Conservation (phyloP, 2,329 filamentous ascomycete genomes). For the Parasarocladium wereldwijsianum region DNA sequence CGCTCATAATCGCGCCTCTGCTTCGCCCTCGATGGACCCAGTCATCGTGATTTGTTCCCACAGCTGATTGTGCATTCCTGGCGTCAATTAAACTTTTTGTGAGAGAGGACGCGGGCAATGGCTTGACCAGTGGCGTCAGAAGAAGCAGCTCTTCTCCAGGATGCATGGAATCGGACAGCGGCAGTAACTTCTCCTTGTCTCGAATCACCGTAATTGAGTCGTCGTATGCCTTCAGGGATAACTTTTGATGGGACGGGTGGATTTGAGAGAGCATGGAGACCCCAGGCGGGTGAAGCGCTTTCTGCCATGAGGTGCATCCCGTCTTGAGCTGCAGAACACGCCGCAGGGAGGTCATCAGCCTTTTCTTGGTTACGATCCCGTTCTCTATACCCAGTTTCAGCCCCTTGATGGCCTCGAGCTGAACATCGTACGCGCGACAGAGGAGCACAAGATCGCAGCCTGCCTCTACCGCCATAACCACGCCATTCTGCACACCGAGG, state of each 20-base stretch:
- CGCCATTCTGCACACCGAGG: conserved; percentile 91
- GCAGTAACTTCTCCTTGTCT: conserved; percentile 74
- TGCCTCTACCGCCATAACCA: conserved; percentile 93
- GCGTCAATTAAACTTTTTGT: conserved; percentile 54
- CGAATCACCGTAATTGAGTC: conserved; percentile 85
- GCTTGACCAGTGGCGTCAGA: conserved; percentile 79
- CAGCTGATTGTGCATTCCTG: conserved; percentile 21
- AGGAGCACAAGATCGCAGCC: conserved; percentile 86
- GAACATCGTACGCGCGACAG: conserved; percentile 74
- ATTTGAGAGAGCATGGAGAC: conserved; percentile 63
- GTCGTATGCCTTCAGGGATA: conserved; percentile 81
- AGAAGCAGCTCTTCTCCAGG: conserved; percentile 80
- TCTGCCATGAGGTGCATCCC: conserved; percentile 78
- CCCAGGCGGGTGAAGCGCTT: conserved; percentile 77
- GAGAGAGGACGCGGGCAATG: conserved; percentile 75
- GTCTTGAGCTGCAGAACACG: conserved; percentile 71
- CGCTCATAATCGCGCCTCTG: conserved; percentile 62
- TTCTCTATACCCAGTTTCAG: conserved; percentile 83
- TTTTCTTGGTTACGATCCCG: conserved; percentile 67
- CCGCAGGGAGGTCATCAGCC: conserved; percentile 66
- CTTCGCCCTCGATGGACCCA: conserved; percentile 42
- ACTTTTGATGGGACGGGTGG: conserved; percentile 64
- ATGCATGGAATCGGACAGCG: conserved; percentile 67
- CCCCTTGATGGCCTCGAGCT: conserved; percentile 82
- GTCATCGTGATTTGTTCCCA: conserved; percentile 33